These are phyloP conservation scores for Taphrina betulina DNA, from an alignment of 1,139 yeast genomes.

Conservation along the genomic window DNA sequence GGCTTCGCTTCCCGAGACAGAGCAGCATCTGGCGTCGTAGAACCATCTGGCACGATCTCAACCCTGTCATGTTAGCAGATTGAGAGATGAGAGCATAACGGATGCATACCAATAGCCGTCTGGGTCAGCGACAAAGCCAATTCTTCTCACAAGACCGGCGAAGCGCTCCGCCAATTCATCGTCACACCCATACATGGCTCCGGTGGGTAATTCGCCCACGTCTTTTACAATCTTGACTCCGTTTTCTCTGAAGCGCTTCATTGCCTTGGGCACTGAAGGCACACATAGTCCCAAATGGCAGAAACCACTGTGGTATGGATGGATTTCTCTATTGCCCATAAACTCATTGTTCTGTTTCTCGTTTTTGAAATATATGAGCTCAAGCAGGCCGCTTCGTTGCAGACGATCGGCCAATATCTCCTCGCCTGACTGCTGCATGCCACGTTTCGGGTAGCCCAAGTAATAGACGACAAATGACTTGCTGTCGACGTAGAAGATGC, in stretches of 20 bases:
- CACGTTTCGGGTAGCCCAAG: conserved; percentile 18
- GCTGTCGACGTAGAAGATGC: conserved; percentile 21
- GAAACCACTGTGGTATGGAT: conserved; percentile 24
- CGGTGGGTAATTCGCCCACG: conserved; percentile 22
- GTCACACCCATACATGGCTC: conserved; percentile 21
- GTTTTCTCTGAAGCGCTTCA: conserved; percentile 16
- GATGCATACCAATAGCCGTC: conserved; percentile 17
- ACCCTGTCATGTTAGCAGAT: neutral
- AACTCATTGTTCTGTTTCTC: conserved; percentile 20
- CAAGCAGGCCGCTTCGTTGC: conserved; percentile 18
- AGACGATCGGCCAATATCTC: conserved; percentile 24
- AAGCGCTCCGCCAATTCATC: conserved; percentile 21
- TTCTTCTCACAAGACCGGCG: conserved; percentile 22
- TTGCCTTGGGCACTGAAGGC: conserved; percentile 19
- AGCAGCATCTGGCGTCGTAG: conserved; percentile 25
- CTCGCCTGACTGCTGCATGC: conserved; percentile 21
- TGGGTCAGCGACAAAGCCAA: conserved; percentile 25
- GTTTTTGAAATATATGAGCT: conserved; percentile 17
- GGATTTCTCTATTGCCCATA: conserved; percentile 14
- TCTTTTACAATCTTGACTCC: conserved; percentile 23
- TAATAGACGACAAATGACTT: conserved; percentile 21
- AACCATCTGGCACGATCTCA: conserved; percentile 26
- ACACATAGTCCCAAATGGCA: conserved; percentile 19
- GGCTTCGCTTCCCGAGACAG: conserved; percentile 19
- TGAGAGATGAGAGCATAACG: neutral